Conservation (phyloP, 495 filamentous ascomycete species). For the Hyphodiscus hymeniophilus region DNA sequence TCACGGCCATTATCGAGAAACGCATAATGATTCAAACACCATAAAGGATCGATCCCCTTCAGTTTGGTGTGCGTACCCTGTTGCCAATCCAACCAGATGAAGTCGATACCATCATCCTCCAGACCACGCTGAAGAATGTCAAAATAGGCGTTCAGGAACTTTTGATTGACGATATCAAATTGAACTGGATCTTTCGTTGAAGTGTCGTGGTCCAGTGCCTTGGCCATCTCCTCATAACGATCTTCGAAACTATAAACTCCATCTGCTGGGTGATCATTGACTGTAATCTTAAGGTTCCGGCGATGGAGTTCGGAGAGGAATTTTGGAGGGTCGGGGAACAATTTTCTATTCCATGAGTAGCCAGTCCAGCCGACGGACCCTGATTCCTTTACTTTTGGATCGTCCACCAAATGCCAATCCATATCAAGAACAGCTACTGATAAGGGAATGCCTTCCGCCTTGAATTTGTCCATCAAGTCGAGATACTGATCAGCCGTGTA, state of each 20-base stretch:
- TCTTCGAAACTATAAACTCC: conserved; percentile 46
- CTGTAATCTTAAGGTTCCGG: conserved; percentile 34
- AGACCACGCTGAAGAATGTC: conserved; percentile 42
- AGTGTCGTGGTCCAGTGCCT: conserved; percentile 36
- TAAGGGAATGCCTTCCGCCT: conserved; percentile 38
- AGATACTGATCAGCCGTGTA: conserved; percentile 44
- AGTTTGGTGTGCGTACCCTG: conserved; percentile 43
- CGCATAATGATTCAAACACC: conserved; percentile 55
- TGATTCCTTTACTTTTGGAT: conserved; percentile 24
- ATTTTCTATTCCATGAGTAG: conserved; percentile 49
- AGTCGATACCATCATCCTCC: conserved; percentile 43
- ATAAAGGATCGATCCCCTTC: conserved; percentile 50
- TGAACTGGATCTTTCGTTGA: conserved; percentile 35
- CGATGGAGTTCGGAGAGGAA: conserved; percentile 38
- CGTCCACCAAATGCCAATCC: conserved; percentile 51
- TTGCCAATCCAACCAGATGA: conserved; percentile 62
- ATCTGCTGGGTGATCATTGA: conserved; percentile 51
- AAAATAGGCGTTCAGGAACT: conserved; percentile 50
- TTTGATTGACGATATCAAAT: conserved; percentile 43
- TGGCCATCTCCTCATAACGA: conserved; percentile 42
- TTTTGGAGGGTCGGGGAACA: conserved; percentile 42
- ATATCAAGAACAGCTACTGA: conserved; percentile 50
- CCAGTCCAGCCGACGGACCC: conserved; percentile 44
- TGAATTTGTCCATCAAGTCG: conserved; percentile 41
- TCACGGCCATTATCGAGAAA: conserved; percentile 39